Conservation (phyloP, 768 basidiomycete genomes). For the Termitomyces sp. region DNA sequence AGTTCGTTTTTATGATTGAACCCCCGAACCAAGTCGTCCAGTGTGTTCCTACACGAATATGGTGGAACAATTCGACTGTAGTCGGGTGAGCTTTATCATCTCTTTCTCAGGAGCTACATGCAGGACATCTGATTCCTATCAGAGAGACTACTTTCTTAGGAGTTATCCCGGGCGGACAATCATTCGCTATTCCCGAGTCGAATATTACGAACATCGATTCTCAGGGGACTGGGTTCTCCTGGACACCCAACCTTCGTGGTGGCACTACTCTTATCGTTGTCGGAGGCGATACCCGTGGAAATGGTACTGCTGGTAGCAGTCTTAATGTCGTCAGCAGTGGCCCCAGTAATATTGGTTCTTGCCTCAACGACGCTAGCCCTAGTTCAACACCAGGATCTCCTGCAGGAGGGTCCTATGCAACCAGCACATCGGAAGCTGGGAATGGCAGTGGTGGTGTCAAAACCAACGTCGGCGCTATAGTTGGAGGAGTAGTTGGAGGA, state of each 20-base stretch:
- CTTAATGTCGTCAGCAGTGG: constrained; percentile 52
- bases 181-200: constrained; percentile 57
- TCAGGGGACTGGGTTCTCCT: constrained; percentile 62
- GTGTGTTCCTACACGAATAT: constrained; percentile 58
- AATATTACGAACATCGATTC: constrained; percentile 34
- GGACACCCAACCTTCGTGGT: constrained; percentile 58
- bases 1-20: constrained; percentile 56
- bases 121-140: background rate
- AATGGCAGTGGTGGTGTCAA: constrained; percentile 26
- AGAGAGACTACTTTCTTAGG: constrained; percentile 63
- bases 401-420: constrained; percentile 70
- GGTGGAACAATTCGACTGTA: constrained; percentile 51
- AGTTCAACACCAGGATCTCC: constrained; percentile 75
- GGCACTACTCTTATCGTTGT: constrained; percentile 66
- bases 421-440: constrained; percentile 36
- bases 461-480: constrained; percentile 25
- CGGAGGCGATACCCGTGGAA: constrained; percentile 62
- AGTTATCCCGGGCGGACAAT: constrained; percentile 76
- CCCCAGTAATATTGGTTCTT: constrained; percentile 42
- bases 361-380: constrained; percentile 56
- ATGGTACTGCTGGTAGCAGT: constrained; percentile 64
- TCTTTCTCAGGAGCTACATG: background rate
- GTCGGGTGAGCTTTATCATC: constrained; percentile 39
- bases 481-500: constrained; percentile 24
- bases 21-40: constrained; percentile 64